Base-by-base conservation (phyloP, 2,329 filamentous ascomycete species). In the Talaromyces sp. region DNA sequence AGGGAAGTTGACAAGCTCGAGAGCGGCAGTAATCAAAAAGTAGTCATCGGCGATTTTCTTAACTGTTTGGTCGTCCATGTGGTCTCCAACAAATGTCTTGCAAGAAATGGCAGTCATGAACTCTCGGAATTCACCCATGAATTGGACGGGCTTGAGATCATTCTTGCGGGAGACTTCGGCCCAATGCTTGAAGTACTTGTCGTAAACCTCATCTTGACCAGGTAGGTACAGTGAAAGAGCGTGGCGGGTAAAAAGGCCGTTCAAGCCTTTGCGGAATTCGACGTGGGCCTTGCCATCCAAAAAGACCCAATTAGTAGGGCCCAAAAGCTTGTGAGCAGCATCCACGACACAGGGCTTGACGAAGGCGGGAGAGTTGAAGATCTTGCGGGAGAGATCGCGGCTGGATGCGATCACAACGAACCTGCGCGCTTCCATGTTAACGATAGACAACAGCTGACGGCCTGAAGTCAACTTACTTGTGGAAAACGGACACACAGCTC, bases 271-370 rank as follows among this genome's bases (percentile, higher is more conserved):
- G 77, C 95, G 93, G 82, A 95, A 99, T 74, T 98, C 95, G 70
- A 97, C 92, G 73, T 99, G 95, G 45, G 89, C 88, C 81, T 93
- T 96, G 74, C 95, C 95, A 75, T 98, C 94, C 70, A 99, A 84
- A 81, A 98, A 98, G 19, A 98, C 95, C 92, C 93, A 99, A 83
- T 97, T 97, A 73, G 90, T 90, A 67, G 89, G 86, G 66, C 95
- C 91, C 61, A 99, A 88, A 60, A 99, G 90, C 83, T 98, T 98
- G 80, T 92, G 89, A 22, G 95, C 95, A 66, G 90, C 88, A 77
- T 98, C 94, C 69, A 99, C 95, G 68, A 99, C 93, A 75, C 93
- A 98, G 49, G 95, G 95, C 83, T 97, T 97, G 76, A 96, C 93
- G 74, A 89, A 98, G 60, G 82, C 78, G 31, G 95, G 95, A 22